These are phyloP conservation scores for Naegleria gruberi DNA, from an alignment of 208 protist species.

Conservation along the genomic window DNA sequence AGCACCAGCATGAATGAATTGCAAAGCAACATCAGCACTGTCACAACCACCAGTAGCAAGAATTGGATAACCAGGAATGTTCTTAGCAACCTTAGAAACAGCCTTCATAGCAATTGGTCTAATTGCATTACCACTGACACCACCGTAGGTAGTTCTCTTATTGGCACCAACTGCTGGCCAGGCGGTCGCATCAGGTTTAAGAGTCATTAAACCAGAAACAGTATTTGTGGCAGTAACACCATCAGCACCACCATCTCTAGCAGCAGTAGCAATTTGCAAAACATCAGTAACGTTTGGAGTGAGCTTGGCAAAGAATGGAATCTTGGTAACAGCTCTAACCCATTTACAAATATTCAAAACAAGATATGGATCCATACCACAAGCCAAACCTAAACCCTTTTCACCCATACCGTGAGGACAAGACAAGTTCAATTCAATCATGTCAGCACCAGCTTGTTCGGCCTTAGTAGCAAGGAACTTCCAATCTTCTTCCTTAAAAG, in stretches of 20 bases:
- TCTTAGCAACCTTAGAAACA: slow-evolving; percentile 49
- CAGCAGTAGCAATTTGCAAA: slow-evolving; percentile 59
- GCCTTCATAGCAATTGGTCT: slow-evolving; percentile 59
- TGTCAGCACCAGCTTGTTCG: slow-evolving; percentile 55
- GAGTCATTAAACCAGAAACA: slow-evolving; percentile 57
- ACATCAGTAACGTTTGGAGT: slow-evolving; percentile 74
- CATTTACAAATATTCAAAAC: slow-evolving; percentile 66
- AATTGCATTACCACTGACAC: slow-evolving; percentile 68
- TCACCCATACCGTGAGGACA: slow-evolving; percentile 81
- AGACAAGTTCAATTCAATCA: slow-evolving; percentile 75
- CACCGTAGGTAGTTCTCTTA: slow-evolving; percentile 68
- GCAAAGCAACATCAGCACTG: slow-evolving; percentile 51
- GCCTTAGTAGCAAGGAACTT: slow-evolving; percentile 49
- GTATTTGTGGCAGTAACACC: slow-evolving; percentile 81
- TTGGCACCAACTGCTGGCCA: slow-evolving; percentile 64
- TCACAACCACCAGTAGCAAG: slow-evolving; percentile 57
- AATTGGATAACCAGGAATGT: slow-evolving; percentile 58
- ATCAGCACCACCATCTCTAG: slow-evolving; percentile 62
- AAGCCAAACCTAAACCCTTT: slow-evolving; percentile 67
- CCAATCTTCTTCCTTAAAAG: slow-evolving; percentile 66
- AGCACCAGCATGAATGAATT: slow-evolving; percentile 71
- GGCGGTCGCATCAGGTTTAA: slow-evolving; percentile 46
- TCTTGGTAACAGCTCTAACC: slow-evolving; percentile 49
- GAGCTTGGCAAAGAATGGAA: slow-evolving; percentile 80
- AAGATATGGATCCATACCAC: slow-evolving; percentile 55